A percentile compares a stretch with the other conserved stretches of the same genome.
These are phyloP conservation scores for Verbascum thapsus DNA, from an alignment of 257 asterid genomes.

Conservation along the genomic window DNA sequence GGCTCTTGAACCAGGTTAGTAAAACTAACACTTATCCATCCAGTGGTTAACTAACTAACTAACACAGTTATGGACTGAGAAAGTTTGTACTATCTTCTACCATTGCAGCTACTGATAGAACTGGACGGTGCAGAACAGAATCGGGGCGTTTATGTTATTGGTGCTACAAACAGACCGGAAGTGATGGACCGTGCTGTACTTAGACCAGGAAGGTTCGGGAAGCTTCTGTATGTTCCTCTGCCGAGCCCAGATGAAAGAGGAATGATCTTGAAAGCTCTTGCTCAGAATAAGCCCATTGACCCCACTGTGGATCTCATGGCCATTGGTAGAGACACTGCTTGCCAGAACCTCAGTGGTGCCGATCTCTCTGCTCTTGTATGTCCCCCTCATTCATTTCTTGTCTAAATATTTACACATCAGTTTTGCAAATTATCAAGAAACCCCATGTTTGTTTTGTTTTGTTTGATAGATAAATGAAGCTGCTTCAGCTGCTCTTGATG, in stretches of 20 bases:
- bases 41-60: background rate
- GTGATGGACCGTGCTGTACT: too few species aligned
- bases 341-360: constrained; percentile 62
- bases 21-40: background rate
- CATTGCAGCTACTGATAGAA: constrained; percentile 75
- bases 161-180: too few species aligned
- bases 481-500: constrained; percentile 58
- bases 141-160: too few species aligned
- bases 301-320: constrained; percentile 63
- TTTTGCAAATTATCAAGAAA: too few species aligned
- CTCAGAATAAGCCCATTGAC: constrained; percentile 63
- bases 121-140: constrained; percentile 83
- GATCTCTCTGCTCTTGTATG: constrained; percentile 70
- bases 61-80: constrained; percentile 24
- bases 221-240: too few species aligned
- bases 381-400: constrained; percentile 15
- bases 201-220: too few species aligned
- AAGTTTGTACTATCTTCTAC: constrained; percentile 13
- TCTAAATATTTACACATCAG: background rate
- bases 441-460: too few species aligned
- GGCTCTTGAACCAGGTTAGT: constrained; percentile 70
- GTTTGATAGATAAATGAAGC: constrained; percentile 86
- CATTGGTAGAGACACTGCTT: constrained; percentile 54
- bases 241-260: too few species aligned
- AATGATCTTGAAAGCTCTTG: too few species aligned